Evolutionary conservation across 495 filamentous ascomycete species (phyloP).

Genomic region (Evernia prunastri): DNA sequence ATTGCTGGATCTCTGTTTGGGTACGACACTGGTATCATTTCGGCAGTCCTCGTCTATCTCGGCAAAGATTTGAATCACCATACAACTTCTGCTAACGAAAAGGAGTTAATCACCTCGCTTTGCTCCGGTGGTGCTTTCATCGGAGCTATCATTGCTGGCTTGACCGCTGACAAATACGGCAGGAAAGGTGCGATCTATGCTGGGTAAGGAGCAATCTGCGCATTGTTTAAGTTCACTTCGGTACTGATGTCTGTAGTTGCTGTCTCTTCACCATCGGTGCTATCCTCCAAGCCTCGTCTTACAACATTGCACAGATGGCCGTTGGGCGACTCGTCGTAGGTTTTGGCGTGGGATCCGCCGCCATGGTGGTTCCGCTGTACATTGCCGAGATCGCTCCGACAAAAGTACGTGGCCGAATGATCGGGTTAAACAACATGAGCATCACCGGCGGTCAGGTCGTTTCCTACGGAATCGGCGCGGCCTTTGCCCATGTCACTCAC

Average conservation of each 20-base stretch:
- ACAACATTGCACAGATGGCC: constrained; percentile 42
- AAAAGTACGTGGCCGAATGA: constrained; percentile 47
- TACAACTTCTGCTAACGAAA: constrained; percentile 32
- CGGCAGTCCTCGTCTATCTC: constrained; percentile 41
- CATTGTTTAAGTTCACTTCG: neutral
- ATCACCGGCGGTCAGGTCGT: constrained; percentile 49
- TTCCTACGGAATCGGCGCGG: constrained; percentile 47
- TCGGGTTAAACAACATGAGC: constrained; percentile 50
- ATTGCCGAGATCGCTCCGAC: constrained; percentile 46
- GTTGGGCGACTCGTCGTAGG: constrained; percentile 47
- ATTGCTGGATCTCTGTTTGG: constrained; percentile 40
- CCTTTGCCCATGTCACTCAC: constrained; percentile 39
- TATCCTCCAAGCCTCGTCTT: constrained; percentile 39
- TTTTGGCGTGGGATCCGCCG: constrained; percentile 47
- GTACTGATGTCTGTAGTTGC: neutral
- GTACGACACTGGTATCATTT: constrained; percentile 47
- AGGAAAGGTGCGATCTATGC: constrained; percentile 44
- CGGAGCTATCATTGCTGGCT: constrained; percentile 44
- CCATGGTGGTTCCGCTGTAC: constrained; percentile 44
- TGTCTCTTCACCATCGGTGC: constrained; percentile 9
- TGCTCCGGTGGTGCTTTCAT: constrained; percentile 46
- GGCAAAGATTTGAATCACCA: constrained; percentile 30
- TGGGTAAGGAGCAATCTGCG: constrained; percentile 29
- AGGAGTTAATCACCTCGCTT: constrained; percentile 44
- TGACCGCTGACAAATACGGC: constrained; percentile 44